Evolutionary conservation across 495 filamentous ascomycete species (phyloP), one percentile per base, ranked within the genome.

Genomic region (Lophiotrema nucula): DNA sequence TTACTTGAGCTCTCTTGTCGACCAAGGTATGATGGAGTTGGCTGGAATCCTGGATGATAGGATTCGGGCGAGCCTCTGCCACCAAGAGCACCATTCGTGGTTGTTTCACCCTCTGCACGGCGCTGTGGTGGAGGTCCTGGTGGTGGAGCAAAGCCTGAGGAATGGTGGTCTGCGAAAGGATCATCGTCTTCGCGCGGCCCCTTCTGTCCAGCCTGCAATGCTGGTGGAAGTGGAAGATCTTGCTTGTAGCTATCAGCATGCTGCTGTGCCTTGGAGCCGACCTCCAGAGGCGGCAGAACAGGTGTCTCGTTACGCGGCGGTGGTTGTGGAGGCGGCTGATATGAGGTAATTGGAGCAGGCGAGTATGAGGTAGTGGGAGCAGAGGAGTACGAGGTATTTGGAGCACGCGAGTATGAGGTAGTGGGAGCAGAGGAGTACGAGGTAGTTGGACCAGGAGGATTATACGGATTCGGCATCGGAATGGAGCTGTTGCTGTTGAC

Each of bases 131-230:
- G 41, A 4, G 58, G 51, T 18, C 46, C 56, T 2, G 62, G 33
- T 0, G 57, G 58, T 13, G 56, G 45, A 23, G 56, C 53, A 53
- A 53, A 47, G 10, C 51, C 46, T 27, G 58, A 44, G 12, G 64
- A 66, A 38, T 63, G 41, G 41, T 68, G 67, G 59, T 72, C 69
- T 0, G 62, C 60, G 39, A 72, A 72, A 6, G 69, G 69, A 38
- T 71, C 38, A 43, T 67, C 60, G 1, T 38, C 49, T 6, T 49
- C 27, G 4, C 24, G 4, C 42, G 27, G 52, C 15, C 47, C 47
- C 10, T 33, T 27, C 13, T 27, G 59, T 19, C 23, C 58, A 48
- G 62, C 52, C 37, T 50, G 61, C 37, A 56, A 58, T 38, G 65
- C 42, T 18, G 53, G 59, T 11, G 66, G 65, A 10, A 65, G 33